These are phyloP conservation scores for Dentipellis fragilis DNA, from an alignment of 768 basidiomycete genomes.

Conservation along the genomic window DNA sequence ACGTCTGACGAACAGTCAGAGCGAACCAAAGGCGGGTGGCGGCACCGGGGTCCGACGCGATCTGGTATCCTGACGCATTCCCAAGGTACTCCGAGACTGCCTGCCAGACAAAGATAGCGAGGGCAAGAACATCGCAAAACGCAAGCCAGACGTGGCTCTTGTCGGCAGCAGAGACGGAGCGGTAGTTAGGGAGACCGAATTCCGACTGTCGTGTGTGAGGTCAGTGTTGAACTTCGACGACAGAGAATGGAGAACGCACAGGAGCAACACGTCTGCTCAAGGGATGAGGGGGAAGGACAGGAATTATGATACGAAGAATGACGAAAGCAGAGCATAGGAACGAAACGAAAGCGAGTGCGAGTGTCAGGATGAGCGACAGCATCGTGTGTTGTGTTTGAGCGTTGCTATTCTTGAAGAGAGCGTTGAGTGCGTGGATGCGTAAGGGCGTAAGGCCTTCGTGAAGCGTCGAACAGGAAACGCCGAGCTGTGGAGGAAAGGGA, in stretches of 20 bases:
- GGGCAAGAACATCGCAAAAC: conserved; percentile 50
- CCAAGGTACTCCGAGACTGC: conserved; percentile 40
- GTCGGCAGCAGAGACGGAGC: conserved; percentile 54
- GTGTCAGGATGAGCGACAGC: conserved; percentile 58
- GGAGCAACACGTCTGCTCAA: conserved; percentile 67
- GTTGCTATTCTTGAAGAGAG: conserved; percentile 3
- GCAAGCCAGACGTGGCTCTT: conserved; percentile 71
- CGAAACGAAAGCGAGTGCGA: conserved; percentile 60
- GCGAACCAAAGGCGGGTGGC: conserved; percentile 61
- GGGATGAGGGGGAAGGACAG: conserved; percentile 64
- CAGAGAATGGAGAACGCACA: conserved; percentile 30
- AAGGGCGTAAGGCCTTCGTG: conserved; percentile 25
- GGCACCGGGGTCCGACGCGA: conserved; percentile 40
- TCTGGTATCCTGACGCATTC: conserved; percentile 32
- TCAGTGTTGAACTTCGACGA: conserved; percentile 14
- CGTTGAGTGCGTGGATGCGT: conserved; percentile 22
- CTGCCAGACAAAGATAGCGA: conserved; percentile 61
- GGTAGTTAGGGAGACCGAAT: conserved; percentile 64
- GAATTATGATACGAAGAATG: conserved; percentile 66
- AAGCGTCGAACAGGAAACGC: conserved; percentile 22
- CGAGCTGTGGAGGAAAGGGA: conserved; percentile 19
- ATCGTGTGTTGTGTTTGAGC: conserved; percentile 24
- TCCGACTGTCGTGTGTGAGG: conserved; percentile 43
- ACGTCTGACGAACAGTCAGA: conserved; percentile 57
- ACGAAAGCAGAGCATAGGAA: conserved; percentile 67